A percentile compares a stretch with the other conserved stretches of the same genome.
These are phyloP conservation scores for Eruca vesicaria DNA, from an alignment of 441 rosid genomes.

Conservation along the genomic window DNA sequence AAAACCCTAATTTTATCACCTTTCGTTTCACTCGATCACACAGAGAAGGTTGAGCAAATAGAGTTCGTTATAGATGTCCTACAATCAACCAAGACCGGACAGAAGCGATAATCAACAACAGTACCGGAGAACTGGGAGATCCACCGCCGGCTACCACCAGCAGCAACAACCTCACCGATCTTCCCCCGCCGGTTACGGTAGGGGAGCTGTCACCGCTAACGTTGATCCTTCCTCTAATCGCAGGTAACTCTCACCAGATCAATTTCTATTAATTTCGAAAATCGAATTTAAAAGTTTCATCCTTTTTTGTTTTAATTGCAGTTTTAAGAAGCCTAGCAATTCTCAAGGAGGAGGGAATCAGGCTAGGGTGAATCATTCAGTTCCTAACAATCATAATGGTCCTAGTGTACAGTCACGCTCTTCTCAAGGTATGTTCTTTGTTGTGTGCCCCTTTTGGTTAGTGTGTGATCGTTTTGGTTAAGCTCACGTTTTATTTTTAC, in stretches of 20 bases:
- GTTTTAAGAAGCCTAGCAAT: conserved; percentile 71
- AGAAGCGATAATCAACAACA: conserved; percentile 74
- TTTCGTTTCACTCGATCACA: conserved; percentile 32
- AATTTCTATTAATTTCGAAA: background rate
- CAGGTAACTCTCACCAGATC: conserved; percentile 44
- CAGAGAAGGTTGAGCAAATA: conserved; percentile 2
- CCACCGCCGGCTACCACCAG: conserved; percentile 48
- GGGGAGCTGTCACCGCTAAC: conserved; percentile 59
- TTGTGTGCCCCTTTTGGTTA: background rate
- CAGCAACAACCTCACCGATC: conserved; percentile 39
- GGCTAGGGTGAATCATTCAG: conserved; percentile 58
- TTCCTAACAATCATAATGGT: conserved; percentile 58
- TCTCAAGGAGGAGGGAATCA: conserved; percentile 84
- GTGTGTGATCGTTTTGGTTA: background rate
- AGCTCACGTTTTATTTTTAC: background rate
- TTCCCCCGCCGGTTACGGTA: conserved; percentile 61
- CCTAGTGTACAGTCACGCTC: conserved; percentile 50
- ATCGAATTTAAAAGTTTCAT: background rate
- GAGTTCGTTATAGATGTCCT: conserved; percentile 81
- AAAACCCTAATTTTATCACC: conserved; percentile 45
- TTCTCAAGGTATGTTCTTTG: conserved; percentile 55
- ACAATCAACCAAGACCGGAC: conserved; percentile 91
- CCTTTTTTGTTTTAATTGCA: conserved; percentile 14
- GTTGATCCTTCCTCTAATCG: conserved; percentile 44
- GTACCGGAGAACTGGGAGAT: conserved; percentile 76